These are phyloP conservation scores for Aspergillus niger DNA, from an alignment of 2,329 filamentous ascomycete genomes.

Conservation along the genomic window DNA sequence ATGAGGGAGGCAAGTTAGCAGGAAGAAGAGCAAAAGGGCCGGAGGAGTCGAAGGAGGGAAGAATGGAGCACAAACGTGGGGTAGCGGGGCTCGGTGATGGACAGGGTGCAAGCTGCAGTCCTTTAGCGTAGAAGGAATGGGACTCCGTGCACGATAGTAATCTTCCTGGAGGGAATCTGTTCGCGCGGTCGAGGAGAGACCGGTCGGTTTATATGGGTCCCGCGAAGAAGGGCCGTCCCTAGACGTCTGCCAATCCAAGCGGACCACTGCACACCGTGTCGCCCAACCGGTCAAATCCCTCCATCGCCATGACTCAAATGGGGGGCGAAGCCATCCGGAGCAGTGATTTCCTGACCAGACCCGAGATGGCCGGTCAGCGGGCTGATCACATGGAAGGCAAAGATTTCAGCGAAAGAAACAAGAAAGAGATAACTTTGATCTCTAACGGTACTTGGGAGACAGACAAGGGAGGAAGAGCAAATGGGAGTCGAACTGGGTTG, in stretches of 20 bases:
- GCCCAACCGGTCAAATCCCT: not conserved
- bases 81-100: constrained; percentile 6
- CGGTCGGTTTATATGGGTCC: not conserved
- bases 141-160: not conserved
- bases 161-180: not conserved
- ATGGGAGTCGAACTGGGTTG: too few species aligned
- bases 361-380: not conserved
- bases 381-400: not conserved
- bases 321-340: not conserved
- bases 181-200: not conserved
- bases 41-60: constrained; percentile 26
- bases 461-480: too few species aligned
- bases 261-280: constrained; percentile 1
- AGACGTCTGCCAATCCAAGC: not conserved
- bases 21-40: constrained; percentile 11
- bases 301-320: not conserved
- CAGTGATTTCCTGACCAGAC: not conserved
- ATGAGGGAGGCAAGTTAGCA: not conserved
- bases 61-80: constrained; percentile 9
- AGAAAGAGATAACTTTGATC: constrained; percentile 9
- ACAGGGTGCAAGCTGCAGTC: constrained; percentile 12
- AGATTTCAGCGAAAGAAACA: not conserved
- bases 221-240: not conserved
- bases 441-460: not conserved
- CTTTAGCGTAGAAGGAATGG: not conserved